Percentiles rank a stretch among this genome's conserved stretches.
Conservation (phyloP, 257 asterid species). For the Ophiorrhiza pumila region DNA sequence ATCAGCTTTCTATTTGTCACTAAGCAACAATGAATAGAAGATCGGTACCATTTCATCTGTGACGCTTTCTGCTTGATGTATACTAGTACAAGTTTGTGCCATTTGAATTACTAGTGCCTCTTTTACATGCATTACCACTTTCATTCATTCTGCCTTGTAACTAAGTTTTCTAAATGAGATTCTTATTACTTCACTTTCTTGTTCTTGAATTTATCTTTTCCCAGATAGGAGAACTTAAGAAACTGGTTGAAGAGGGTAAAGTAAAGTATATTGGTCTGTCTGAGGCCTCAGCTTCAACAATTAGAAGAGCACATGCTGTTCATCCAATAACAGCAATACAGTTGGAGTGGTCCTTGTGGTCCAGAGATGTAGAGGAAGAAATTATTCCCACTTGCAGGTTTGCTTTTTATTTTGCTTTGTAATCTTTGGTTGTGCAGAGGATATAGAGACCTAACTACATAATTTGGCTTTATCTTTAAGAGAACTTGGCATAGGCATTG, state of each 20-base stretch:
- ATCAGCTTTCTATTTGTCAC: no score
- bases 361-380: conserved; percentile 64
- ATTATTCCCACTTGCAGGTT: conserved; percentile 66
- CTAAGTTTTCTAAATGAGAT: background rate
- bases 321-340: conserved; percentile 71
- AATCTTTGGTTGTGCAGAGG: background rate
- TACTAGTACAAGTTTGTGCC: background rate
- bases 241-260: conserved; percentile 75
- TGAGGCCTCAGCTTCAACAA: conserved; percentile 70
- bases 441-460: background rate
- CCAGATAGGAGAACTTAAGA: conserved; percentile 73
- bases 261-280: conserved; percentile 69
- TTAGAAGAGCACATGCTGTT: conserved; percentile 72
- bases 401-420: background rate
- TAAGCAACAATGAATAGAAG: background rate
- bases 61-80: background rate
- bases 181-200: background rate
- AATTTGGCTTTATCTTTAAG: conserved; percentile 20
- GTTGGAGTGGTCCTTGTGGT: conserved; percentile 74
- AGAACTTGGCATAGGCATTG: conserved; percentile 59
- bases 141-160: background rate
- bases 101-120: background rate
- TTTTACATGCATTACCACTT: background rate
- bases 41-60: background rate
- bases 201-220: conserved; percentile 5